Percentiles rank a stretch among this genome's conserved stretches.
Conservation (phyloP, 78 protist species). For the Speleostelium caveatum region DNA sequence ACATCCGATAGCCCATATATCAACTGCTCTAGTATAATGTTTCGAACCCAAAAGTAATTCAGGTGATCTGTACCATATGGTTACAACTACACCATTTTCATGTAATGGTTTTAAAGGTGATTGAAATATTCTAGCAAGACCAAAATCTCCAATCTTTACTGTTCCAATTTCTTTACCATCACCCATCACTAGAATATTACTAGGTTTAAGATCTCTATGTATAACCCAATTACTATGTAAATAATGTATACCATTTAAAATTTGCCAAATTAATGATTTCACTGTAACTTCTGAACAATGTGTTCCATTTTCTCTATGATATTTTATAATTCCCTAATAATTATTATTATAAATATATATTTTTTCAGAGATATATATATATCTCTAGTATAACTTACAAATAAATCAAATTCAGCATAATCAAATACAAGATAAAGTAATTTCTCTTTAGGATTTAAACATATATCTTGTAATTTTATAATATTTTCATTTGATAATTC, state of each 20-base stretch:
- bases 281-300: constrained; percentile 46
- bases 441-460: constrained; percentile 60
- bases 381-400: constrained; percentile 28
- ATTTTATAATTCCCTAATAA: constrained; percentile 16
- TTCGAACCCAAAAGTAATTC: constrained; percentile 93
- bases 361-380: neutral
- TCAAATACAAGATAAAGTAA: constrained; percentile 82
- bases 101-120: constrained; percentile 72
- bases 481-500: constrained; percentile 85
- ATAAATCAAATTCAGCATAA: constrained; percentile 90
- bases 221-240: constrained; percentile 89
- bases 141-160: constrained; percentile 90
- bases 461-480: constrained; percentile 66
- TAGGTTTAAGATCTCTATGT: constrained; percentile 90
- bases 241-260: constrained; percentile 86
- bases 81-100: constrained; percentile 92
- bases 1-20: constrained; percentile 93
- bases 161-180: constrained; percentile 77
- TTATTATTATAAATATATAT: constrained; percentile 16
- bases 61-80: constrained; percentile 97
- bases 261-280: constrained; percentile 84
- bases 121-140: constrained; percentile 89
- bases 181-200: constrained; percentile 86
- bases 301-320: constrained; percentile 64
- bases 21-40: constrained; percentile 94